phyloP scores from a whole-genome alignment of 2,329 filamentous ascomycete species.

The Trematosphaeria pertusa region DNA sequence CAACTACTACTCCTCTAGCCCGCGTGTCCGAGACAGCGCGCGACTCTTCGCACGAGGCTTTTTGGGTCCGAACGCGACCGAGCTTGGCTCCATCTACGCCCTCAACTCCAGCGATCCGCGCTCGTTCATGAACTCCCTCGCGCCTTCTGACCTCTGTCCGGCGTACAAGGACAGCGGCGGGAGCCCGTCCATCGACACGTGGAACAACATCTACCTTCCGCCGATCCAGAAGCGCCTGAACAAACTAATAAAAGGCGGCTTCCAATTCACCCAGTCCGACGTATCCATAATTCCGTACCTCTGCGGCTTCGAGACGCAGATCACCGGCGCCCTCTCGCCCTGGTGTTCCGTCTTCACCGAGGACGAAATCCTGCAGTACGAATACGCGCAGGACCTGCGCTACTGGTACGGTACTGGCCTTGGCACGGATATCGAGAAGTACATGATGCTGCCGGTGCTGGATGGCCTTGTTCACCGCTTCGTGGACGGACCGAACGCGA shows the following conservation, averaged over 20 bases:
- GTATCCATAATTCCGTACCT: conserved; percentile 69
- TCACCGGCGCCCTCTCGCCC: conserved; percentile 64
- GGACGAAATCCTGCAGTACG: conserved; percentile 67
- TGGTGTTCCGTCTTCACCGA: conserved; percentile 70
- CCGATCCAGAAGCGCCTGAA: conserved; percentile 63
- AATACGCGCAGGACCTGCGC: conserved; percentile 71
- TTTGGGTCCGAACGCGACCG: conserved; percentile 62
- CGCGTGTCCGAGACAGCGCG: conserved; percentile 68
- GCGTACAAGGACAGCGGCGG: conserved; percentile 63
- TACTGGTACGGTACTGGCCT: conserved; percentile 72
- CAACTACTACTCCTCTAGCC: conserved; percentile 64
- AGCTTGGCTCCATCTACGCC: conserved; percentile 63
- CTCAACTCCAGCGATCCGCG: conserved; percentile 63
- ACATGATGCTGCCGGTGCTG: conserved; percentile 69
- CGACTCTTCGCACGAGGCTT: conserved; percentile 68
- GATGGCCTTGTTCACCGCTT: conserved; percentile 62
- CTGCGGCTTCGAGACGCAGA: conserved; percentile 75
- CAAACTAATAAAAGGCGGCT: conserved; percentile 59
- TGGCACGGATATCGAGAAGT: conserved; percentile 60
- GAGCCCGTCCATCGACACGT: conserved; percentile 54
- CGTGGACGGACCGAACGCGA: conserved; percentile 58
- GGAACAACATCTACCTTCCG: conserved; percentile 62
- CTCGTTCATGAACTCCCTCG: conserved; percentile 68
- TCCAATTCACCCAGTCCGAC: conserved; percentile 62
- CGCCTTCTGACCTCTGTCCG: conserved; percentile 68